phyloP scores from a whole-genome alignment of 1,139 yeast species.

The Diutina pseudorugosa region DNA sequence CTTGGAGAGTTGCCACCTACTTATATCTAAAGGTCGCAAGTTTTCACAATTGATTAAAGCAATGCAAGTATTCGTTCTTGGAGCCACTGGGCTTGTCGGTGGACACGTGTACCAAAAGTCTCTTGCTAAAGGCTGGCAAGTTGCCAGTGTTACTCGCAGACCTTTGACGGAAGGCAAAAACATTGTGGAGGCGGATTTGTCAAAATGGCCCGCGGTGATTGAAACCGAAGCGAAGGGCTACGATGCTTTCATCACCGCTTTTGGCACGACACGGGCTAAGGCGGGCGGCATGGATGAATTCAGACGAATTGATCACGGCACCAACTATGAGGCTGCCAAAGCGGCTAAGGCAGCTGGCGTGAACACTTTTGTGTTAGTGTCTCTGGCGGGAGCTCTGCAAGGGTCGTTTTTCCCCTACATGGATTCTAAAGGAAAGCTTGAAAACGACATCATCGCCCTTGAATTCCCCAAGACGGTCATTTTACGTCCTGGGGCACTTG shows the following conservation, averaged over 20 bases:
- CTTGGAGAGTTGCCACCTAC: not conserved
- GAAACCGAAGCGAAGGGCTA: conserved; percentile 10
- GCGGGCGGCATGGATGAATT: conserved; percentile 62
- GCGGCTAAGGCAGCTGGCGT: conserved; percentile 60
- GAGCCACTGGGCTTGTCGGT: conserved; percentile 58
- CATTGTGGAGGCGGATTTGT: conserved; percentile 24
- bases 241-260: conserved; percentile 39
- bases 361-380: conserved; percentile 50
- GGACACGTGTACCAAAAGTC: conserved; percentile 28
- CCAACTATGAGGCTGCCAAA: conserved; percentile 51
- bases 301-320: conserved; percentile 55
- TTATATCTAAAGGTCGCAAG: not conserved
- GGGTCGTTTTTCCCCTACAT: conserved; percentile 41
- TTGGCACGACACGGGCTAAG: conserved; percentile 63
- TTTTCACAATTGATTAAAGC: not conserved
- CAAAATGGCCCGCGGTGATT: conserved; percentile 28
- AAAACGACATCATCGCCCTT: conserved; percentile 42
- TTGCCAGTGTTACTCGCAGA: conserved; percentile 37
- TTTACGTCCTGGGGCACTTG: conserved; percentile 55
- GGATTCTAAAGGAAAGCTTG: conserved; percentile 53
- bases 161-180: conserved; percentile 12
- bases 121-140: conserved; percentile 17
- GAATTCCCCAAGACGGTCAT: conserved; percentile 58
- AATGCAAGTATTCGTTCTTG: conserved; percentile 27
- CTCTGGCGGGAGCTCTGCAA: conserved; percentile 46